A percentile compares a stretch with the other conserved stretches of the same genome.
Conservation (phyloP, 164 flowering plant species). For the Chimonanthus salicifolius region DNA sequence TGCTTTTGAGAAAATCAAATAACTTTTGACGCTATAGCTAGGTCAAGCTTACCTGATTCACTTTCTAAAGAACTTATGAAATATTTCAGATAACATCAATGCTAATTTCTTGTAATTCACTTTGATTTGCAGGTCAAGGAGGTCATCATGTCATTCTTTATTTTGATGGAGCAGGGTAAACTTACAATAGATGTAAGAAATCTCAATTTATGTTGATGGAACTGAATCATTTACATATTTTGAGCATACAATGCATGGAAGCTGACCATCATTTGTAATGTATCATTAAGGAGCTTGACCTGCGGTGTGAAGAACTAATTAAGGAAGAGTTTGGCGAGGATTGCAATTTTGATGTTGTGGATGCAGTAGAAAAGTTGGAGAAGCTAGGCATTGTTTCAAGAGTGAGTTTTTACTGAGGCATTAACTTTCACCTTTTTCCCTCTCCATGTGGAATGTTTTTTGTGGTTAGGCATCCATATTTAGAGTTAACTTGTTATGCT, state of each 20-base stretch:
- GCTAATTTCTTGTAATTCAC: not conserved
- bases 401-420: constrained; percentile 40
- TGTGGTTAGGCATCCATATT: not conserved
- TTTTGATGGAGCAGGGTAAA: constrained; percentile 83
- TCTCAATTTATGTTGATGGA: not conserved
- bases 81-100: not conserved
- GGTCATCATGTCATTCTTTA: constrained; percentile 61
- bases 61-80: not conserved
- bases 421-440: not conserved
- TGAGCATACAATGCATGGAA: not conserved
- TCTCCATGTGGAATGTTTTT: not conserved
- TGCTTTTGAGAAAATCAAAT: too few relatives aligned
- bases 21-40: not conserved
- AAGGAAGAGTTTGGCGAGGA: constrained; percentile 60
- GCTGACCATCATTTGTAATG: constrained; percentile 7
- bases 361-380: constrained; percentile 87
- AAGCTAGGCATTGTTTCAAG: constrained; percentile 78
- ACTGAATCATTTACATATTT: not conserved
- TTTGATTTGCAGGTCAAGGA: constrained; percentile 61
- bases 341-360: constrained; percentile 85
- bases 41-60: not conserved
- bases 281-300: constrained; percentile 52
- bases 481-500: not conserved
- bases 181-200: constrained; percentile 45
- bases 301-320: constrained; percentile 61